phyloP scores from a whole-genome alignment of 202 grass and related monocot species.

The Musa balbisiana region DNA sequence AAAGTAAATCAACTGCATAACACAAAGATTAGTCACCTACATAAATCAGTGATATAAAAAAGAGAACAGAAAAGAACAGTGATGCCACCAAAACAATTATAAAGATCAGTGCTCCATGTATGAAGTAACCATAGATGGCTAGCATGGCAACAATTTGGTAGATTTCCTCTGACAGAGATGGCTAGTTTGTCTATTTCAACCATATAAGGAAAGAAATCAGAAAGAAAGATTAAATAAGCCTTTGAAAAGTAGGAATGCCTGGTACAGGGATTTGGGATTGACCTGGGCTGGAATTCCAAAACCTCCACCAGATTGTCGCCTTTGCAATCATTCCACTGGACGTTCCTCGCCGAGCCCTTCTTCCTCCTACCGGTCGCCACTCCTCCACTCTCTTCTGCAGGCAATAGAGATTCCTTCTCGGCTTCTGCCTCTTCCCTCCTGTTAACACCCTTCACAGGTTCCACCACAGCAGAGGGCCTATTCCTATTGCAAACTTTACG shows the following conservation, averaged over 20 bases:
- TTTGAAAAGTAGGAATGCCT: background rate
- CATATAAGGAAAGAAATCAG: background rate
- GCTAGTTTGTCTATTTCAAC: background rate
- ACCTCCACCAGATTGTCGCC: conserved; percentile 8
- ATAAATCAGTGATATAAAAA: no score
- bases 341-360: background rate
- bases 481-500: background rate
- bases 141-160: no score
- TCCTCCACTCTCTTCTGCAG: background rate
- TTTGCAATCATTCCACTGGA: conserved; percentile 10
- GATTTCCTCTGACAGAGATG: background rate
- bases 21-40: no score
- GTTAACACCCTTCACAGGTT: background rate
- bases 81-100: no score
- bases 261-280: background rate
- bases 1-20: no score
- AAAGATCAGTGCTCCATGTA: no score
- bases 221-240: background rate
- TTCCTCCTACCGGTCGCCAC: background rate
- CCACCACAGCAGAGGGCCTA: background rate
- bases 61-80: no score
- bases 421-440: background rate
- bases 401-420: conserved; percentile 5
- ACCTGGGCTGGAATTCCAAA: conserved; percentile 18
- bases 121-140: no score